These are phyloP conservation scores for Bacterosira constricta DNA, from an alignment of 108 stramenopile genomes.

Conservation along the genomic window DNA sequence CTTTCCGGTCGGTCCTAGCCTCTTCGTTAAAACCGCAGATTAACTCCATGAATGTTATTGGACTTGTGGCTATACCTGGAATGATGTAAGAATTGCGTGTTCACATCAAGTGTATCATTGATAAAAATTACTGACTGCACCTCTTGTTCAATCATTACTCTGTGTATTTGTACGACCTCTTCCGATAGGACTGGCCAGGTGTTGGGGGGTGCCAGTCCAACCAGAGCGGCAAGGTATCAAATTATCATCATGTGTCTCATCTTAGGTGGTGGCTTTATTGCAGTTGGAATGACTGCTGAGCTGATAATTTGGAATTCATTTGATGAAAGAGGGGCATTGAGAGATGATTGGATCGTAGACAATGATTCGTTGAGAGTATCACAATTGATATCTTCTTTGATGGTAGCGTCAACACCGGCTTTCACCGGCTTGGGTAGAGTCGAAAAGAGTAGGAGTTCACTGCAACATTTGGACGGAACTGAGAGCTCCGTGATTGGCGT, in stretches of 20 bases:
- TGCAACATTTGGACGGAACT: no score
- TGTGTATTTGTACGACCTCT: no score
- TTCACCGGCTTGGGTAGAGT: no score
- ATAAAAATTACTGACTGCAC: not conserved
- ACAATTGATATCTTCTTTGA: no score
- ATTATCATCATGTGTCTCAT: slow-evolving; percentile 84
- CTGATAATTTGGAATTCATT: slow-evolving; percentile 18
- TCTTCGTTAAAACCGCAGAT: slow-evolving; percentile 66
- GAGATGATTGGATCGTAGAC: slow-evolving; percentile 18
- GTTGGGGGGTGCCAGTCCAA: slow-evolving; percentile 69
- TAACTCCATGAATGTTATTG: slow-evolving; percentile 78
- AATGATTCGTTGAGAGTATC: slow-evolving; percentile 19
- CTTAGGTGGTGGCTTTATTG: slow-evolving; percentile 33
- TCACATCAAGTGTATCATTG: not conserved
- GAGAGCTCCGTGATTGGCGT: no score
- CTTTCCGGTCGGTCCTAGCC: slow-evolving; percentile 18
- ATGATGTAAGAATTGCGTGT: slow-evolving; percentile 65
- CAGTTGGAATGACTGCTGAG: slow-evolving; percentile 1
- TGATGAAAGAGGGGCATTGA: slow-evolving; percentile 19
- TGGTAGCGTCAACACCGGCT: no score
- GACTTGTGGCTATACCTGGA: slow-evolving; percentile 81
- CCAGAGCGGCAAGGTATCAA: slow-evolving; percentile 86
- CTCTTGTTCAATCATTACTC: no score
- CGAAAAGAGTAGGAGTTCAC: no score
- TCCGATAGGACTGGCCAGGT: slow-evolving; percentile 68